phyloP scores from a whole-genome alignment of 2,329 filamentous ascomycete genomes.

The Fusarium zealandicum region DNA sequence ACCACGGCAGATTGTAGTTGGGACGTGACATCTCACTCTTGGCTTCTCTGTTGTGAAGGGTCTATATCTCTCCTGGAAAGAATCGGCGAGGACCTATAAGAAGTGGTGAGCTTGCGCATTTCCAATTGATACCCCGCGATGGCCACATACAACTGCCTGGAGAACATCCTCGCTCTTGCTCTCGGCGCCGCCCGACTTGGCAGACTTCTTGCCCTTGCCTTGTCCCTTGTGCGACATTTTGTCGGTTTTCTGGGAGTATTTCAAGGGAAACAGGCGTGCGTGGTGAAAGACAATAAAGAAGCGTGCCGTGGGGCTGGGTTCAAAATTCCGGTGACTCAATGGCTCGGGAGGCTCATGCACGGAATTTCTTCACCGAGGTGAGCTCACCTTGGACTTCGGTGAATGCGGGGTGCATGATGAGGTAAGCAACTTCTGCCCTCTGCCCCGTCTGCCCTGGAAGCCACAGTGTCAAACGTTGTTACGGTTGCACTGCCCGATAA shows the following conservation, averaged over 20 bases:
- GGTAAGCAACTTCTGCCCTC: no score
- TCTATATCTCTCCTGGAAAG: constrained; percentile 89
- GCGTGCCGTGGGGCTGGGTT: constrained; percentile 27
- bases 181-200: constrained; percentile 58
- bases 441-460: no score
- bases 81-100: constrained; percentile 83
- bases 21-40: constrained; percentile 65
- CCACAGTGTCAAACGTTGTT: background rate
- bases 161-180: constrained; percentile 65
- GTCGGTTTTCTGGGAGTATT: constrained; percentile 15
- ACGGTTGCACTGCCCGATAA: background rate
- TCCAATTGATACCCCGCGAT: constrained; percentile 40
- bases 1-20: background rate
- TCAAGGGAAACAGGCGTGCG: constrained; percentile 16
- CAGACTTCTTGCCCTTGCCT: constrained; percentile 61
- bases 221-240: constrained; percentile 58
- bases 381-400: constrained; percentile 20
- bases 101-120: constrained; percentile 32
- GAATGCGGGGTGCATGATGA: constrained; percentile 14
- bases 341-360: constrained; percentile 12
- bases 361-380: constrained; percentile 43
- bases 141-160: constrained; percentile 60
- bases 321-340: constrained; percentile 45
- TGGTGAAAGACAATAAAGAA: constrained; percentile 26
- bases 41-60: constrained; percentile 90